Evolutionary conservation across 2,329 filamentous ascomycete genomes (phyloP).

Genomic region (Podosphaera leucotricha): DNA sequence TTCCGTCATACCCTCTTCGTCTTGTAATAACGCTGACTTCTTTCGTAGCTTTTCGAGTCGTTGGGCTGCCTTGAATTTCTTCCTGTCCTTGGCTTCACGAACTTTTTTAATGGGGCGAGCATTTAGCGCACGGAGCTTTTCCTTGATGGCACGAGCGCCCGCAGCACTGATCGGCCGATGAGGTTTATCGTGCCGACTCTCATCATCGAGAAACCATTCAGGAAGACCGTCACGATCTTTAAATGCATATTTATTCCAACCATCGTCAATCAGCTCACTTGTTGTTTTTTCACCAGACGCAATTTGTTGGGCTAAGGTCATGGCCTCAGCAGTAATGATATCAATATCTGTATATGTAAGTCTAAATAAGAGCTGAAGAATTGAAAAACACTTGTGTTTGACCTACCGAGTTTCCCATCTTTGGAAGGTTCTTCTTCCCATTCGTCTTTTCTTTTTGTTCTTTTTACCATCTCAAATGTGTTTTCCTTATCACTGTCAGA

Average conservation of each 20-base stretch:
- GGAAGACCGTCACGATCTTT: slow-evolving; percentile 79
- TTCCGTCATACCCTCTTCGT: slow-evolving; percentile 82
- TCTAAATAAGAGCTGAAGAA: background rate
- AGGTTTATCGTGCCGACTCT: slow-evolving; percentile 56
- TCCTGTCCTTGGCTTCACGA: slow-evolving; percentile 79
- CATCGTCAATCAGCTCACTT: slow-evolving; percentile 64
- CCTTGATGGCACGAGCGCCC: slow-evolving; percentile 75
- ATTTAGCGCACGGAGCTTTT: slow-evolving; percentile 80
- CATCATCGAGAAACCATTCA: slow-evolving; percentile 96
- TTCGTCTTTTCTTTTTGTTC: slow-evolving; percentile 25
- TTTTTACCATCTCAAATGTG: slow-evolving; percentile 40
- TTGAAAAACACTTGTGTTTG: background rate
- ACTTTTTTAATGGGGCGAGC: slow-evolving; percentile 98
- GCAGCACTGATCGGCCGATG: slow-evolving; percentile 82
- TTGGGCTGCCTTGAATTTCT: slow-evolving; percentile 89
- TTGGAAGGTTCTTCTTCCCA: slow-evolving; percentile 45
- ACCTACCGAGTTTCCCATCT: slow-evolving; percentile 36
- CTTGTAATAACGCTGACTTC: slow-evolving; percentile 76
- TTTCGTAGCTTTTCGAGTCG: slow-evolving; percentile 84
- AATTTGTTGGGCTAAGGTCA: slow-evolving; percentile 85
- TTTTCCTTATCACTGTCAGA: slow-evolving; percentile 18
- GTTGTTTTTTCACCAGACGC: slow-evolving; percentile 65
- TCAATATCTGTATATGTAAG: slow-evolving; percentile 47
- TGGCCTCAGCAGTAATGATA: slow-evolving; percentile 97
- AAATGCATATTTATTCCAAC: slow-evolving; percentile 81